These are phyloP conservation scores for Fraxinus cuspidata DNA, from an alignment of 257 asterid species.

Conservation along the genomic window DNA sequence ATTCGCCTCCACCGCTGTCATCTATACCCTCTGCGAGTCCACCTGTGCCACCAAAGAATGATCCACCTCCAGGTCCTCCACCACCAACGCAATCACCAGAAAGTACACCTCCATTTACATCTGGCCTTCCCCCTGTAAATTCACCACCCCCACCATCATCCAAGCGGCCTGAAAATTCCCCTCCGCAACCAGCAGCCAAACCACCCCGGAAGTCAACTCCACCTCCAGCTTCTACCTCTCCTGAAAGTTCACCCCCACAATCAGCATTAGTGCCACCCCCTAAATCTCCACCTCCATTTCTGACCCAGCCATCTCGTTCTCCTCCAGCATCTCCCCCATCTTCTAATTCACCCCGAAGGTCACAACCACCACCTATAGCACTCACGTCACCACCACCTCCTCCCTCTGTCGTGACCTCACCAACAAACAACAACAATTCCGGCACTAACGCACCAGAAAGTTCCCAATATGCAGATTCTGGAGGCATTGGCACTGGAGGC, in stretches of 20 bases:
- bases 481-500: constrained; percentile 58
- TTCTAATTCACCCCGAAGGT: constrained; percentile 21
- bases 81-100: constrained; percentile 32
- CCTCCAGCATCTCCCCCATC: constrained; percentile 43
- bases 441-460: constrained; percentile 35
- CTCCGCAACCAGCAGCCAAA: constrained; percentile 26
- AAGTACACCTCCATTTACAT: constrained; percentile 20
- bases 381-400: constrained; percentile 37
- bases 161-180: background rate
- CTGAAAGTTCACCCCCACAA: constrained; percentile 29
- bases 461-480: constrained; percentile 37
- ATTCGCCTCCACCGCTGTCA: constrained; percentile 23
- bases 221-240: background rate
- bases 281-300: constrained; percentile 43
- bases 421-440: constrained; percentile 34
- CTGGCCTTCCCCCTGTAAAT: constrained; percentile 9
- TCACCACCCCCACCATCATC: constrained; percentile 27
- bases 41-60: constrained; percentile 19
- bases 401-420: constrained; percentile 32
- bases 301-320: constrained; percentile 38
- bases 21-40: constrained; percentile 17
- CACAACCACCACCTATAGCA: constrained; percentile 39
- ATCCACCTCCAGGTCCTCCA: constrained; percentile 13
- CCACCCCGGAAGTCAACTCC: constrained; percentile 5
- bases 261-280: constrained; percentile 34